Evolutionary conservation across 23 red algal genomes (phyloP).

Genomic region (Gracilaria gracilis): DNA sequence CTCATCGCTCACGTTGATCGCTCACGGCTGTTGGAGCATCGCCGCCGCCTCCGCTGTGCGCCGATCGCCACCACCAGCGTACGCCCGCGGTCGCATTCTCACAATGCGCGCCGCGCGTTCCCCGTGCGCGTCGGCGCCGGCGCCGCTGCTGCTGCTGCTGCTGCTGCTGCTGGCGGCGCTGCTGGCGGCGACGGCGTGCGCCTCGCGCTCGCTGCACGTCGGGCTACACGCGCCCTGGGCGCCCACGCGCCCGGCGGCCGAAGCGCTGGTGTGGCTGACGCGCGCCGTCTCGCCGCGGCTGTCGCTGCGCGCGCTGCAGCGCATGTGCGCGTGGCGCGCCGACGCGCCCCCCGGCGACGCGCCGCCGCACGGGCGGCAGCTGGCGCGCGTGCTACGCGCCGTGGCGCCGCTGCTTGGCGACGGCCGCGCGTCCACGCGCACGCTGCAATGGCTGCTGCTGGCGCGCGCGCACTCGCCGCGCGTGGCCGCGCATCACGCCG

Average conservation of each 20-base stretch:
- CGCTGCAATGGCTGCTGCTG: constrained; percentile 19
- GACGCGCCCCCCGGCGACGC: neutral
- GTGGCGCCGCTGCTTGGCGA: neutral
- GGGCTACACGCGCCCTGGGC: constrained; percentile 6
- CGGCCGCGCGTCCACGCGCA: neutral
- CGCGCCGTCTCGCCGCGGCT: neutral
- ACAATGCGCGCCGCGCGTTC: too few species aligned
- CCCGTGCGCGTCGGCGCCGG: neutral
- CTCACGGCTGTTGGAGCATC: too few species aligned
- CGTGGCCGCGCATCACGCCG: neutral
- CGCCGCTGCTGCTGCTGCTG: too few species aligned
- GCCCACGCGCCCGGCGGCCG: neutral
- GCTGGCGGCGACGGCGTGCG: neutral
- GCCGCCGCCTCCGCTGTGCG: too few species aligned
- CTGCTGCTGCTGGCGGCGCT: neutral
- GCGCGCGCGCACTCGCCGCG: neutral
- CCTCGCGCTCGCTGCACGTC: neutral
- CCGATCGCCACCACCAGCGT: too few species aligned
- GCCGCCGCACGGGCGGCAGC: neutral
- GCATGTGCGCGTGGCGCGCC: neutral
- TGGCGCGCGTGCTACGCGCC: neutral
- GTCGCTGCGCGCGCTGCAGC: neutral
- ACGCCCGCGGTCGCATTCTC: too few species aligned
- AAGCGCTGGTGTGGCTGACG: neutral
- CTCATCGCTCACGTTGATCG: too few species aligned